These are phyloP conservation scores for Colletotrichum limetticola DNA, from an alignment of 2,329 filamentous ascomycete genomes.

Conservation along the genomic window DNA sequence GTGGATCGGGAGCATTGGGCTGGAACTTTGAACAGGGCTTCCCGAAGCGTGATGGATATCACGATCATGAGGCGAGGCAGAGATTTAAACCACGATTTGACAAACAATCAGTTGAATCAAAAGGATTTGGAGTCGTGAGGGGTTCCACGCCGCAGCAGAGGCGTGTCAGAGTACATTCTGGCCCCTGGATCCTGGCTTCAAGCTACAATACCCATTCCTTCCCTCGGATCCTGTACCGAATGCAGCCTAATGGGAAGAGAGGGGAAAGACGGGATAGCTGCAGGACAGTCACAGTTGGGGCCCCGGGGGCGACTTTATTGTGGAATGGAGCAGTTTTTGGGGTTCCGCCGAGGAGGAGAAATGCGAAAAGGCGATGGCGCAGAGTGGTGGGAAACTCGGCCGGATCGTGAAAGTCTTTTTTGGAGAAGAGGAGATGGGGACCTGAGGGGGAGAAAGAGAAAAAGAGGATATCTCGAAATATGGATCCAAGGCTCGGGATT, in stretches of 20 bases:
- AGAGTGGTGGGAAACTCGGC: neutral
- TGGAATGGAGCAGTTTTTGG: neutral
- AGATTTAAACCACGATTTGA: neutral
- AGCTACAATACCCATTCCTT: neutral
- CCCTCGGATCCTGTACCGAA: conserved; percentile 26
- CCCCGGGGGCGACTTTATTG: conserved; percentile 13
- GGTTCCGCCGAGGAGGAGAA: neutral
- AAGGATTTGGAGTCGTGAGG: no score
- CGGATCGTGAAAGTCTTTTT: neutral
- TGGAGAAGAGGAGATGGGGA: neutral
- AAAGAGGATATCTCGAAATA: conserved; percentile 1
- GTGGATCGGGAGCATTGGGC: neutral
- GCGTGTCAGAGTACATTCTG: neutral
- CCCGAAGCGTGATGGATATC: neutral
- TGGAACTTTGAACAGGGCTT: neutral
- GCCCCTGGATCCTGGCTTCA: neutral
- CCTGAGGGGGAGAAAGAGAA: neutral
- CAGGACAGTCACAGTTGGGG: conserved; percentile 11
- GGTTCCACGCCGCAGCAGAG: neutral
- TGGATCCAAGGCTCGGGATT: conserved; percentile 17
- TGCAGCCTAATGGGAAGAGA: conserved; percentile 23
- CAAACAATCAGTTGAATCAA: neutral
- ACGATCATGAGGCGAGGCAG: conserved; percentile 14
- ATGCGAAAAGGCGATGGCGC: neutral
- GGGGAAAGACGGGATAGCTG: conserved; percentile 1